These are phyloP conservation scores for Gossypium lobatum DNA, from an alignment of 441 rosid species.

Conservation along the genomic window DNA sequence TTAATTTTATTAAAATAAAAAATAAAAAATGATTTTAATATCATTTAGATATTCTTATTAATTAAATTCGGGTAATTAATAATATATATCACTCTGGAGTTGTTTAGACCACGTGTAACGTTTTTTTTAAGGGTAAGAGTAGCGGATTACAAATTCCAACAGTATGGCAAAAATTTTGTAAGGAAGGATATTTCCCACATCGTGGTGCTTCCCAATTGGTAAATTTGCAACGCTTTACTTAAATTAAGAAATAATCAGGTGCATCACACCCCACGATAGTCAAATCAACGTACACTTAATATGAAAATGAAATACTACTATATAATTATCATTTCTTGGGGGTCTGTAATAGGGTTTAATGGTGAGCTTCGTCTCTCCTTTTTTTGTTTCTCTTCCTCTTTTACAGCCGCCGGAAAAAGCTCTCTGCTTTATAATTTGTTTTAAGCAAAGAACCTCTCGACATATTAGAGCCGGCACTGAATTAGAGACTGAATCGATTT, in stretches of 20 bases:
- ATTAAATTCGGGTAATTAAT: too few relatives aligned
- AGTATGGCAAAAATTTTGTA: background rate
- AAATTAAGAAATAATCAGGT: conserved; percentile 1
- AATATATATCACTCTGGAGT: too few relatives aligned
- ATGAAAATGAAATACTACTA: background rate
- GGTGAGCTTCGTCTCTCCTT: conserved; percentile 8
- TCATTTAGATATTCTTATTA: too few relatives aligned
- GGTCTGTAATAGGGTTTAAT: conserved; percentile 46
- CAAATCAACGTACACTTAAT: background rate
- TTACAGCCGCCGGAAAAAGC: conserved; percentile 31
- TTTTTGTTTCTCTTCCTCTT: conserved; percentile 3
- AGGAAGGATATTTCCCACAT: background rate
- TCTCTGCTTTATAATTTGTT: conserved; percentile 16
- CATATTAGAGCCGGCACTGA: background rate
- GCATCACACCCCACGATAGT: conserved; percentile 1
- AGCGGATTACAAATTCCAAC: background rate
- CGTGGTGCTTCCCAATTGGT: background rate
- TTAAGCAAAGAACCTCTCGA: background rate
- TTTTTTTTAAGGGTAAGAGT: background rate
- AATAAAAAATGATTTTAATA: too few relatives aligned
- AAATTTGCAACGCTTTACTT: background rate
- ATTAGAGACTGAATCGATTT: background rate
- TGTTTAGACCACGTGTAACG: background rate
- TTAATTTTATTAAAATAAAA: background rate
- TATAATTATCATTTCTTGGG: background rate